Base-by-base conservation (phyloP, 176 grass and related monocot genomes). In the Phoenix roebelenii region DNA sequence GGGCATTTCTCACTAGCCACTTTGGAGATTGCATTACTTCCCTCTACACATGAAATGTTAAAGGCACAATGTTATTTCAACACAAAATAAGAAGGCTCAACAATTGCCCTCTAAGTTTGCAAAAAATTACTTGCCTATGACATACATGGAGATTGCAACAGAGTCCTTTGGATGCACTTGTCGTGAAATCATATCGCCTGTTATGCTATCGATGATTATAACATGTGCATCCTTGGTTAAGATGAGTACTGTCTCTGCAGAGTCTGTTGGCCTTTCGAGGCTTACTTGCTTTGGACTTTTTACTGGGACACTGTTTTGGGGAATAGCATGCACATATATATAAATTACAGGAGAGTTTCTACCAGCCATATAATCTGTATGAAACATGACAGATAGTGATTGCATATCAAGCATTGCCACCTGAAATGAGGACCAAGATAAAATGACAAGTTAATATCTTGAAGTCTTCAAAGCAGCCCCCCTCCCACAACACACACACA, bases 71-170 rank as follows among this genome's bases (percentile, higher is more conserved):
- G 70, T 77, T 22, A 14, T 1, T 59, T 63, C 49, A 61, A 77
- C 65, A n/a, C 54, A 79, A 44, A 65, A 29, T 19, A 52, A 19
- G 71, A 22, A 75, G 57, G 10, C 24, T 57, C 50, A 56, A 76
- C 50, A 50, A 2, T 5, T 29, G 35, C 57, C 25, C 52, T 76
- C 5, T 22, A 63, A n/a, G 10, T 55, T 56, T 44, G 35, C 35
- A 7, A 44, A 44, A 44, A 67, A 82, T 58, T 70, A 96, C 86
- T 87, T 96, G 74, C 91, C 91, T 87, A 90, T 77, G 69, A 86
- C 80, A 96, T 90, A 84, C 74, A 90, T 74, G 49, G 83, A 82
- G 87, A 87, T 64, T 52, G 75, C 75, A 75, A 65, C 63, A 19
- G 63, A 53, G 59, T 84, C 63, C 54, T 84, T 95, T 70, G 79